phyloP scores from a whole-genome alignment of 805 yeast genomes.

The Candida yuanshanica region DNA sequence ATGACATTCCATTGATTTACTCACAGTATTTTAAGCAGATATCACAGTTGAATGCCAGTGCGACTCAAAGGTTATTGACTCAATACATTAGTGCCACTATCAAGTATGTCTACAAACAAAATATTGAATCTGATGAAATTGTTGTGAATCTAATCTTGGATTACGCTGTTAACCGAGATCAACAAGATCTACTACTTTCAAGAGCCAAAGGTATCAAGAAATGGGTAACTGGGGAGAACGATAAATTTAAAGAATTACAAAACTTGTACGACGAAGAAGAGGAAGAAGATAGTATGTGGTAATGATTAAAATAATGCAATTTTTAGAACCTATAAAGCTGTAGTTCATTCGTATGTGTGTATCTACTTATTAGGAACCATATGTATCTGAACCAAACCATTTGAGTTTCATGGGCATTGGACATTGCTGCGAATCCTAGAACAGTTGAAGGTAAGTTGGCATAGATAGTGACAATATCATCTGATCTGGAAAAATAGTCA shows the following conservation, averaged over 20 bases:
- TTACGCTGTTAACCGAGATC: conserved; percentile 3
- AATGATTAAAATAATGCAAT: conserved; percentile 3
- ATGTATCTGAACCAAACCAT: conserved; percentile 94
- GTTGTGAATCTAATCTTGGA: conserved; percentile 4
- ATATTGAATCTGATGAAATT: conserved; percentile 5
- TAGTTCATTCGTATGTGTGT: conserved; percentile 71
- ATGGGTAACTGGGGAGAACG: conserved; percentile 5
- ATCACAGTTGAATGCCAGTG: not conserved
- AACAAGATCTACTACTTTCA: not conserved
- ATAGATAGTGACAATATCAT: conserved; percentile 29
- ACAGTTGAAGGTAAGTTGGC: conserved; percentile 24
- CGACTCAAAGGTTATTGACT: conserved; percentile 11
- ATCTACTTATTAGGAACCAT: conserved; percentile 76
- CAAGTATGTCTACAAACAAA: conserved; percentile 5
- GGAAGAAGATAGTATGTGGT: conserved; percentile 27
- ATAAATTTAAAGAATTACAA: conserved; percentile 19
- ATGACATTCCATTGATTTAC: conserved; percentile 11
- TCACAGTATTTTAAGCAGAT: conserved; percentile 3
- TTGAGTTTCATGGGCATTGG: conserved; percentile 77
- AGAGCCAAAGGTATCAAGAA: not conserved
- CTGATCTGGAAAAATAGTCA: not conserved
- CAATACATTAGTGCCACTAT: conserved; percentile 8
- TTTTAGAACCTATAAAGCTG: conserved; percentile 12
- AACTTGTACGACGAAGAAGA: conserved; percentile 26
- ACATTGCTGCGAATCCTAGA: conserved; percentile 61